Conservation (phyloP, 1,284 basidiomycete species). For the Hemileia vastatrix region DNA sequence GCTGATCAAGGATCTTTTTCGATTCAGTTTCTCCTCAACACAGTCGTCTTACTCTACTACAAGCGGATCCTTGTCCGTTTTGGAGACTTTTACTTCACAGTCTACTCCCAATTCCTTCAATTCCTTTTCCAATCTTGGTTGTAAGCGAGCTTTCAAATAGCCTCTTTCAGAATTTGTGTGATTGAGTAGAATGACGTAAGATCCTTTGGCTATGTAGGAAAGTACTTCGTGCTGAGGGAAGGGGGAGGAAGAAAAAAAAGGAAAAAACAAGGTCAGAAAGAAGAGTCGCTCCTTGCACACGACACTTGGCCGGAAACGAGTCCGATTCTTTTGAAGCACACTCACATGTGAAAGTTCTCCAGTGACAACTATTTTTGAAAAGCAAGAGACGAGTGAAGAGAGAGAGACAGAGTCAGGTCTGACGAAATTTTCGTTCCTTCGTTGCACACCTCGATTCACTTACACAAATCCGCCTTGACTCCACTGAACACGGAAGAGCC, state of each 20-base stretch:
- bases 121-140: conserved; percentile 4
- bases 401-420: too few species aligned
- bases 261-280: not conserved
- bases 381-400: too few species aligned
- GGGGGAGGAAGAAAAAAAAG: too few species aligned
- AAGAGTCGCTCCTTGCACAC: not conserved
- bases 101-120: too few species aligned
- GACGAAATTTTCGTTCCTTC: conserved; percentile 13
- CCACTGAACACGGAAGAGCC: conserved; percentile 11
- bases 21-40: too few species aligned
- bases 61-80: too few species aligned
- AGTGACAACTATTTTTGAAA: too few species aligned
- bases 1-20: too few species aligned
- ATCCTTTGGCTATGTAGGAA: conserved; percentile 4
- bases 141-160: conserved; percentile 9
- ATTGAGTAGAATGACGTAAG: conserved; percentile 13
- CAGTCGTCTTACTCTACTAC: too few species aligned
- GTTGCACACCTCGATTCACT: conserved; percentile 15
- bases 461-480: conserved; percentile 16
- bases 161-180: conserved; percentile 18
- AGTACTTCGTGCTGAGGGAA: conserved; percentile 16
- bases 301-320: not conserved
- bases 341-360: conserved; percentile 22
- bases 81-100: too few species aligned
- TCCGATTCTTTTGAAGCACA: too few species aligned